Conservation (phyloP, 129 eudicot species). For the Heracleum sosnowskyi region DNA sequence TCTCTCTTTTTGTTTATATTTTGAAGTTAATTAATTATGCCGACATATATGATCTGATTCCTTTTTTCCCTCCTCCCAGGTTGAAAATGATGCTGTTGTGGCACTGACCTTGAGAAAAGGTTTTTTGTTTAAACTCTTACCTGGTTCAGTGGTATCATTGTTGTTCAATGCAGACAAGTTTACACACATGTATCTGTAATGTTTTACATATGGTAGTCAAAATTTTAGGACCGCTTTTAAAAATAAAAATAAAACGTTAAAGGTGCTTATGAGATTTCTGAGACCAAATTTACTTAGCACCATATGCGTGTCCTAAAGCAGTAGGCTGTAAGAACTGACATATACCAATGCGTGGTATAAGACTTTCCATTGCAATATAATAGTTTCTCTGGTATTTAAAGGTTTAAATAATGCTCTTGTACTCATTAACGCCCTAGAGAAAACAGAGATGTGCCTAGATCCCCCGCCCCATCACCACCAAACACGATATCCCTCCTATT, state of each 20-base stretch:
- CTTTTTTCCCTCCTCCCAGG: conserved; percentile 40
- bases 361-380: neutral
- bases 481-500: neutral
- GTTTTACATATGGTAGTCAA: neutral
- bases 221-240: neutral
- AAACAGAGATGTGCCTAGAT: neutral
- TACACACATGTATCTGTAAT: neutral
- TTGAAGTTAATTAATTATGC: neutral
- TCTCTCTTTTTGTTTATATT: neutral
- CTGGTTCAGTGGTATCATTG: neutral
- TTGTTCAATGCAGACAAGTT: neutral
- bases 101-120: conserved; percentile 96
- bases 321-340: neutral
- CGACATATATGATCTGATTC: neutral
- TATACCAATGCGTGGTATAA: neutral
- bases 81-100: conserved; percentile 94
- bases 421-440: neutral
- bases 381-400: neutral
- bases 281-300: neutral
- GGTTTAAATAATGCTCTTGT: no score
- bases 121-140: conserved; percentile 13
- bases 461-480: neutral
- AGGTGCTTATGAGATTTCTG: neutral
- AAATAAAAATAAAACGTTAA: neutral
- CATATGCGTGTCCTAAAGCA: neutral